Percentiles rank a stretch among this genome's conserved stretches.
phyloP scores from a whole-genome alignment of 177 flowering plant species.

The Vitis hybrid region DNA sequence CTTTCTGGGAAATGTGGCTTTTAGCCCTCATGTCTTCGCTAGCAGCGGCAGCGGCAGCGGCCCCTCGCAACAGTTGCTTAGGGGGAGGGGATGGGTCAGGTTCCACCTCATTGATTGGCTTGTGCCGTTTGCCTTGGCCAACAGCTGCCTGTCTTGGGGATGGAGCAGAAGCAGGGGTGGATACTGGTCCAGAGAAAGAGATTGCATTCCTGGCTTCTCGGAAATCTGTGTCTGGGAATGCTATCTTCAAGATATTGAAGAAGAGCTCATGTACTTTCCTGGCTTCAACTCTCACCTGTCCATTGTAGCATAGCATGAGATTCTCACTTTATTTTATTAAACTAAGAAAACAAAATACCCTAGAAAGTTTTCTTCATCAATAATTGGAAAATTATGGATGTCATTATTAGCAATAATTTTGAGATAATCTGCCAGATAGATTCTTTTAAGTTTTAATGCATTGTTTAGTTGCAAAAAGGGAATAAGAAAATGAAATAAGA shows the following conservation, averaged over 20 bases:
- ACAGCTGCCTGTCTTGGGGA: slow-evolving; percentile 43
- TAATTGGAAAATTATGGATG: no score
- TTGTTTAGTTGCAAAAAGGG: no score
- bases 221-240: slow-evolving; percentile 84
- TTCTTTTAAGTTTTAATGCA: no score
- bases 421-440: no score
- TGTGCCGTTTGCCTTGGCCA: slow-evolving; percentile 62
- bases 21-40: slow-evolving; percentile 41
- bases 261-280: slow-evolving; percentile 87
- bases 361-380: no score
- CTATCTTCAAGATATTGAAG: slow-evolving; percentile 77
- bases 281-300: slow-evolving; percentile 86
- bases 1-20: slow-evolving; percentile 47
- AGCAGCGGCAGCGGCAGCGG: slow-evolving; percentile 13
- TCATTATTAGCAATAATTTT: no score
- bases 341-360: not conserved
- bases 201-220: slow-evolving; percentile 64
- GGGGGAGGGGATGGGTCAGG: slow-evolving; percentile 41
- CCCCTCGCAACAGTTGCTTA: slow-evolving; percentile 42
- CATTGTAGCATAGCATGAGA: slow-evolving; percentile 4
- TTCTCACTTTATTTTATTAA: not conserved
- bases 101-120: slow-evolving; percentile 48
- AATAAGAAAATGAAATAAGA: no score
- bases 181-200: slow-evolving; percentile 46
- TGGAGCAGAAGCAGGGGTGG: slow-evolving; percentile 35